phyloP scores from a whole-genome alignment of 192 early-diverging fungal genomes.

The Chytriomyces sp. region DNA sequence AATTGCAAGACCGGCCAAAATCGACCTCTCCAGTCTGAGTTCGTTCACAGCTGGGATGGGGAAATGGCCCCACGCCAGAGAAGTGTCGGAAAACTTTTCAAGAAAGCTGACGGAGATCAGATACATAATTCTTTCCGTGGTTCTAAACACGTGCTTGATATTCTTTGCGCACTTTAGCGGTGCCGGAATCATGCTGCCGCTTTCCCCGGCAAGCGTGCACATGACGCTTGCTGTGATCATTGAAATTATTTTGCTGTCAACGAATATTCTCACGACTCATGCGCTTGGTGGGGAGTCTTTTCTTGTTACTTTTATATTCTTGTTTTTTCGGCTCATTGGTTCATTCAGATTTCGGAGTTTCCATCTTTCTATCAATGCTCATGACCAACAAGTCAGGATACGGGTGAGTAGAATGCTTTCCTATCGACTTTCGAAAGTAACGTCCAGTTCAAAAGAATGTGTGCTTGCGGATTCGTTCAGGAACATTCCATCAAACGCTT shows the following conservation, averaged over 20 bases:
- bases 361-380: slow-evolving; percentile 30
- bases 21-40: neutral
- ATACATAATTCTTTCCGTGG: neutral
- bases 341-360: slow-evolving; percentile 21
- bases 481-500: slow-evolving; percentile 5
- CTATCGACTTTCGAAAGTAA: neutral
- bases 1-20: neutral
- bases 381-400: slow-evolving; percentile 29
- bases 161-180: neutral
- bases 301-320: neutral
- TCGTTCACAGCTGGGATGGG: slow-evolving; percentile 7
- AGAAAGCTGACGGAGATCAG: slow-evolving; percentile 2
- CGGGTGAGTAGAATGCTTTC: neutral
- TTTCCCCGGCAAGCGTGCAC: slow-evolving; percentile 20
- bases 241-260: slow-evolving; percentile 22
- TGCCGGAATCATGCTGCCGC: neutral
- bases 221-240: slow-evolving; percentile 25
- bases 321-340: neutral
- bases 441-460: slow-evolving; percentile 1
- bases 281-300: slow-evolving; percentile 12
- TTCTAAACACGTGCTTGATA: slow-evolving; percentile 21
- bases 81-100: slow-evolving; percentile 25
- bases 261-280: slow-evolving; percentile 22
- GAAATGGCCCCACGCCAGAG: slow-evolving; percentile 26
- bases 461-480: slow-evolving; percentile 32